Percentiles rank a stretch among this genome's conserved stretches.
These are phyloP conservation scores for Nowakowskiella sp. DNA, from an alignment of 192 early-diverging fungal genomes.

Conservation along the genomic window DNA sequence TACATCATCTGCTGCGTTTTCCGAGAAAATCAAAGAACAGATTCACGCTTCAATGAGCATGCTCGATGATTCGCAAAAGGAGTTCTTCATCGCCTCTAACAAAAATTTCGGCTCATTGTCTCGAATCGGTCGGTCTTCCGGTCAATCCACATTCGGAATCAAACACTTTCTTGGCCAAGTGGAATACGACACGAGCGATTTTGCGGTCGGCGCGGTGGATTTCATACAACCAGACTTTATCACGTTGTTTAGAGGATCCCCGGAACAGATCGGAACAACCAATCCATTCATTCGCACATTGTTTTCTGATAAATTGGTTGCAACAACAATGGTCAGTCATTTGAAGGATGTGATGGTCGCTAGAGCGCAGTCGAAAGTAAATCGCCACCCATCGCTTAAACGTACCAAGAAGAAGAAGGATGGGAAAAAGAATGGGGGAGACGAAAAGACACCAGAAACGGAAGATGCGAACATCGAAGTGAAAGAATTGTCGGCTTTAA, in stretches of 20 bases:
- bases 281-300: constrained; percentile 34
- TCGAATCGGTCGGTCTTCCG: too few species aligned
- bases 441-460: constrained; percentile 21
- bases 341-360: constrained; percentile 34
- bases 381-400: constrained; percentile 33
- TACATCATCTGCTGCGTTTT: constrained; percentile 19
- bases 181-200: constrained; percentile 70
- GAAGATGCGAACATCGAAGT: too few species aligned
- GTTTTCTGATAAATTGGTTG: constrained; percentile 37
- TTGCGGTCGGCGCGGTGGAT: constrained; percentile 64
- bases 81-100: constrained; percentile 19
- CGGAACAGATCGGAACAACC: constrained; percentile 36
- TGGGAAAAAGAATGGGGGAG: constrained; percentile 18
- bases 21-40: constrained; percentile 21
- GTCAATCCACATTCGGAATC: constrained; percentile 57
- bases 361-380: constrained; percentile 9
- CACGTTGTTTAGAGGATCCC: constrained; percentile 58
- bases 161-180: constrained; percentile 44
- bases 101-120: too few species aligned
- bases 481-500: constrained; percentile 35
- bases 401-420: constrained; percentile 11
- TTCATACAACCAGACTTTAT: constrained; percentile 74
- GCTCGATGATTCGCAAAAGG: constrained; percentile 43
- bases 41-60: too few species aligned
- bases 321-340: constrained; percentile 26